Conservation (phyloP, 208 protist species). For the Histomonas meleagridis region DNA sequence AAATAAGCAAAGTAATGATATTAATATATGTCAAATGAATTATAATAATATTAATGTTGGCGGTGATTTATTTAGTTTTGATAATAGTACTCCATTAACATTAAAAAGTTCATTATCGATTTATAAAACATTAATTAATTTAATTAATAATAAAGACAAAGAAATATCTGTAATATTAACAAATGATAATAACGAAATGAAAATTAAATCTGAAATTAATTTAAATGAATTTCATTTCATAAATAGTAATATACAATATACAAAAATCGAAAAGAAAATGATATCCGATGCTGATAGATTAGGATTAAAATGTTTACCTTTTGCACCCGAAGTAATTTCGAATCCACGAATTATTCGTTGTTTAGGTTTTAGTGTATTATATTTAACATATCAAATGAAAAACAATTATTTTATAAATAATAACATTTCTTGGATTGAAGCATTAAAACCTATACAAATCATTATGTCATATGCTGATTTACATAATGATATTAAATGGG, state of each 20-base stretch:
- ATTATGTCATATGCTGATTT: neutral
- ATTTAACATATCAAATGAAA: neutral
- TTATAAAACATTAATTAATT: neutral
- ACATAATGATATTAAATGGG: neutral
- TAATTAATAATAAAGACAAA: neutral
- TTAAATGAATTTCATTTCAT: too few relatives aligned
- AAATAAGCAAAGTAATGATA: neutral
- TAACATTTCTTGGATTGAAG: neutral
- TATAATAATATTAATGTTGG: neutral
- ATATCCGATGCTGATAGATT: neutral
- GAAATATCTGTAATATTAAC: neutral
- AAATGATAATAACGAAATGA: neutral
- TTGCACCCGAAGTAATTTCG: neutral
- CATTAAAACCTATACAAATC: neutral
- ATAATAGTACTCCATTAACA: neutral
- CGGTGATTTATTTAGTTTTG: neutral
- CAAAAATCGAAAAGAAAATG: neutral
- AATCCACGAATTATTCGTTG: neutral
- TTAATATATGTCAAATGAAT: neutral
- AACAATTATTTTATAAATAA: neutral
- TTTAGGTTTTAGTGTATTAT: neutral
- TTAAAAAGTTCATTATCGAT: neutral
- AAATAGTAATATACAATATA: too few relatives aligned
- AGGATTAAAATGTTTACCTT: neutral
- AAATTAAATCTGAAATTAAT: too few relatives aligned